phyloP scores from a whole-genome alignment of 345 rosid genomes.

The Kandelia obovata region DNA sequence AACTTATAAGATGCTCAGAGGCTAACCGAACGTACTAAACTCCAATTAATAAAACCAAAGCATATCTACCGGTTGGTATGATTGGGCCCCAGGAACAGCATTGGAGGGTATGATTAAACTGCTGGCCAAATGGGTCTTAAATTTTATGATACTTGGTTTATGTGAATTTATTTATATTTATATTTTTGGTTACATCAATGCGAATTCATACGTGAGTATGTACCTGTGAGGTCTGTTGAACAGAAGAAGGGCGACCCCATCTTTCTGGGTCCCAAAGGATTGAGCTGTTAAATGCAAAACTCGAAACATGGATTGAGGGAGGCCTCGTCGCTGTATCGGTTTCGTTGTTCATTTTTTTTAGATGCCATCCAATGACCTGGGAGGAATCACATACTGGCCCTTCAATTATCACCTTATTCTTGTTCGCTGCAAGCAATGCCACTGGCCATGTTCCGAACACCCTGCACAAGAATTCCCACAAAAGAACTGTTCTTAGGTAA shows the following conservation, averaged over 20 bases:
- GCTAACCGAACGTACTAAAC: slow-evolving; percentile 9
- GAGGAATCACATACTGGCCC: slow-evolving; percentile 84
- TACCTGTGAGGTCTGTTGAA: slow-evolving; percentile 27
- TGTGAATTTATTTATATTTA: too few species aligned
- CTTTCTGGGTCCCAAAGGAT: slow-evolving; percentile 88
- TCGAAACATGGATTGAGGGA: slow-evolving; percentile 38
- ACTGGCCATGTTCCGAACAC: slow-evolving; percentile 88
- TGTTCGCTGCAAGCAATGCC: slow-evolving; percentile 64
- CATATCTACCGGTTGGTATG: slow-evolving; percentile 14
- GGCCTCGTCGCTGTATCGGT: slow-evolving; percentile 25
- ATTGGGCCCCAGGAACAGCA: slow-evolving; percentile 4
- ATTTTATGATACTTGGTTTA: neutral
- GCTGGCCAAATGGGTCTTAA: too few species aligned
- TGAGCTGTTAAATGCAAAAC: slow-evolving; percentile 64
- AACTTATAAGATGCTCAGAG: neutral
- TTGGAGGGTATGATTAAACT: slow-evolving; percentile 1
- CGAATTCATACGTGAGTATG: neutral
- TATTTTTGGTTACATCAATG: neutral
- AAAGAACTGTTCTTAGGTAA: neutral
- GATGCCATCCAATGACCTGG: slow-evolving; percentile 87
- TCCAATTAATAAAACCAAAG: neutral
- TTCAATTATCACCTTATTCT: slow-evolving; percentile 59
- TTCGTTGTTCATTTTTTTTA: slow-evolving; percentile 50
- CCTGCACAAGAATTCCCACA: slow-evolving; percentile 30
- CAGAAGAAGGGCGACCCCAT: slow-evolving; percentile 65